phyloP scores from a whole-genome alignment of 495 filamentous ascomycete species.

The Penicillium ochrochloron region DNA sequence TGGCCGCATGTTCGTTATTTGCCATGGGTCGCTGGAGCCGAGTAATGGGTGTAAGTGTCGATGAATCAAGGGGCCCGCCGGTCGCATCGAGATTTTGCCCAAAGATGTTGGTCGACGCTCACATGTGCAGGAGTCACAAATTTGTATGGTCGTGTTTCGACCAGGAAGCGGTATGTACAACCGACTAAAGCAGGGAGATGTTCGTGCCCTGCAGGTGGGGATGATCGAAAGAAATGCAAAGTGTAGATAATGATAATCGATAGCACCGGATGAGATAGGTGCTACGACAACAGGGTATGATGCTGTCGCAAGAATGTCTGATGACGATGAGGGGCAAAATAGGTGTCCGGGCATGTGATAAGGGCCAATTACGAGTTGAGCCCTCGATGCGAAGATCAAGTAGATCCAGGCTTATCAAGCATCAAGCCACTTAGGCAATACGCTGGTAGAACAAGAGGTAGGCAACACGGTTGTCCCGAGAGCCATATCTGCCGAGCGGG shows the following conservation, averaged over 20 bases:
- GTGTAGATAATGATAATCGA: not conserved
- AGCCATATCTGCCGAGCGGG: slow-evolving; percentile 65
- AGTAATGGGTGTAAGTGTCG: not conserved
- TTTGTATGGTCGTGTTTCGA: slow-evolving; percentile 6
- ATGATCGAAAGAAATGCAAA: slow-evolving; percentile 12
- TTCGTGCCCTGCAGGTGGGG: slow-evolving; percentile 8
- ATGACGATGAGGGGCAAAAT: slow-evolving; percentile 13
- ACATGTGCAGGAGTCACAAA: slow-evolving; percentile 13
- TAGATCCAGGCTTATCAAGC: not conserved
- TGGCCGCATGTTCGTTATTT: not conserved
- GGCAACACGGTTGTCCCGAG: slow-evolving; percentile 93
- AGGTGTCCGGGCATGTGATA: not conserved
- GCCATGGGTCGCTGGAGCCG: not conserved
- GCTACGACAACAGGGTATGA: slow-evolving; percentile 20
- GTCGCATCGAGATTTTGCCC: not conserved
- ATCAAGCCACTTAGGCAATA: slow-evolving; percentile 47
- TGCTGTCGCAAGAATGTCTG: slow-evolving; percentile 17
- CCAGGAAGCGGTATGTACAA: slow-evolving; percentile 27
- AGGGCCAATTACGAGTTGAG: not conserved
- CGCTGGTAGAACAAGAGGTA: slow-evolving; percentile 95
- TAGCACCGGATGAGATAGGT: slow-evolving; percentile 12
- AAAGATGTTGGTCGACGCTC: not conserved
- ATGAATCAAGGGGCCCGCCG: slow-evolving; percentile 10
- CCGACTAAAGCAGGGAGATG: slow-evolving; percentile 16
- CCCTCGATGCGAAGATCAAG: not conserved